Percentiles rank a stretch among this genome's conserved stretches.
phyloP scores from a whole-genome alignment of 1,139 yeast species.

The Hansenula lynferdii region DNA sequence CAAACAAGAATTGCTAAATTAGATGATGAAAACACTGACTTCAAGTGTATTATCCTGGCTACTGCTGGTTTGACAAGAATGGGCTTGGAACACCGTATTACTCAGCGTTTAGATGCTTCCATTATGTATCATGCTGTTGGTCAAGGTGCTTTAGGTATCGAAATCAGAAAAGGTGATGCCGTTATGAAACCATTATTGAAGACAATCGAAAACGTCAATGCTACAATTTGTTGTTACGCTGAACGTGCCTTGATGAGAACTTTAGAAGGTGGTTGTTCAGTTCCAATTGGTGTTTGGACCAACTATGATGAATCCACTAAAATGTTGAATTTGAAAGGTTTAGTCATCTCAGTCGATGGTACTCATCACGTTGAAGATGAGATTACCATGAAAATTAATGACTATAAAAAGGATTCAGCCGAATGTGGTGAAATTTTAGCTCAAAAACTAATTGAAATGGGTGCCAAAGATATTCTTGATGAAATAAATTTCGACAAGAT shows the following conservation, averaged over 20 bases:
- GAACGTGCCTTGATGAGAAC: constrained; percentile 86
- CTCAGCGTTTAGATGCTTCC: constrained; percentile 62
- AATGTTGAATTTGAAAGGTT: constrained; percentile 51
- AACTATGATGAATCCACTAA: constrained; percentile 41
- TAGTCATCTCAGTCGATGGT: constrained; percentile 88
- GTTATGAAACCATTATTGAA: constrained; percentile 53
- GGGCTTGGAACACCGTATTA: constrained; percentile 67
- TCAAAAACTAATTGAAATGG: constrained; percentile 56
- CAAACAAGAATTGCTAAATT: constrained; percentile 78
- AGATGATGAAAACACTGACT: constrained; percentile 65
- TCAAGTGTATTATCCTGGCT: constrained; percentile 78
- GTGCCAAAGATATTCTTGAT: constrained; percentile 82
- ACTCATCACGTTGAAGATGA: constrained; percentile 50
- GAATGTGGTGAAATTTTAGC: constrained; percentile 71
- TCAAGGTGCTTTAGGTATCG: constrained; percentile 95
- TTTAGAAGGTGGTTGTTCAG: constrained; percentile 96
- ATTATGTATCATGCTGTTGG: constrained; percentile 97
- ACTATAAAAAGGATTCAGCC: constrained; percentile 56
- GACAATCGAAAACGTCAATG: constrained; percentile 59
- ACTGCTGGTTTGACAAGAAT: constrained; percentile 85
- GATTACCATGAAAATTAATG: constrained; percentile 20
- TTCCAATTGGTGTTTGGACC: constrained; percentile 90
- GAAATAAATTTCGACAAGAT: constrained; percentile 70
- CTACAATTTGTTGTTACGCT: constrained; percentile 80
- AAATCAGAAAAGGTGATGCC: constrained; percentile 69